Base-by-base conservation (phyloP, 805 yeast genomes). In the Brettanomyces custersianus region DNA sequence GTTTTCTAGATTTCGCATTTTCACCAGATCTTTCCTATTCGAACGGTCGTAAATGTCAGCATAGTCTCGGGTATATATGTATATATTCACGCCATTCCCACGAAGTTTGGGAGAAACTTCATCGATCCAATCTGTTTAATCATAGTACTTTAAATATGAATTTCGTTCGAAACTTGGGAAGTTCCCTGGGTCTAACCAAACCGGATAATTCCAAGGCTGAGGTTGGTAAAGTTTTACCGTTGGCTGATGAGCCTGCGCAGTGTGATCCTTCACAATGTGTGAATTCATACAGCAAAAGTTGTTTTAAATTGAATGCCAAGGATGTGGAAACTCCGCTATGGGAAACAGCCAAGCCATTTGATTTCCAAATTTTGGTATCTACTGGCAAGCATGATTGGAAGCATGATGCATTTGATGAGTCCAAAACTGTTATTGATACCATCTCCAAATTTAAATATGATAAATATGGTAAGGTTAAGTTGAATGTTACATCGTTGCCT, bases 301-400 rank as follows among this genome's bases (percentile, higher is more conserved):
- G 59, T 29, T 52, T 55, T 33, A 67, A 66, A 33, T 49, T 78
- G 16, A 68, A 66, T 4, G 40, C 43, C 11, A 47, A 4, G 17
- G 53, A 44, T 12, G 37, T 37, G 36, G 29, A 15, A 20, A 54
- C 39, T 30, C 69, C 70, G 5, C 62, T 87, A 20, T 86, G 82
- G 74, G 78, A 80, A 40, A 67, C 88, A 5, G 77, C 94, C 0
- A 70, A 69, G 42, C 77, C 82, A 1, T 76, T 75, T 30, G 79
- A 77, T 3, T 51, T 80, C 18, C 96, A 88, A 46, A 62, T 86
- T 17, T 59, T 90, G 23, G 77, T 88, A 0, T 81, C 95, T 2
- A 87, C 96, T 0, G 94, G 92, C 9, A 77, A 77, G 45, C 53
- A 72, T 0, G 94, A 90, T 57, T 90, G 98, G 98, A 63, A 60